These are phyloP conservation scores for Fusarium beomiforme DNA, from an alignment of 2,329 filamentous ascomycete species.

Conservation along the genomic window DNA sequence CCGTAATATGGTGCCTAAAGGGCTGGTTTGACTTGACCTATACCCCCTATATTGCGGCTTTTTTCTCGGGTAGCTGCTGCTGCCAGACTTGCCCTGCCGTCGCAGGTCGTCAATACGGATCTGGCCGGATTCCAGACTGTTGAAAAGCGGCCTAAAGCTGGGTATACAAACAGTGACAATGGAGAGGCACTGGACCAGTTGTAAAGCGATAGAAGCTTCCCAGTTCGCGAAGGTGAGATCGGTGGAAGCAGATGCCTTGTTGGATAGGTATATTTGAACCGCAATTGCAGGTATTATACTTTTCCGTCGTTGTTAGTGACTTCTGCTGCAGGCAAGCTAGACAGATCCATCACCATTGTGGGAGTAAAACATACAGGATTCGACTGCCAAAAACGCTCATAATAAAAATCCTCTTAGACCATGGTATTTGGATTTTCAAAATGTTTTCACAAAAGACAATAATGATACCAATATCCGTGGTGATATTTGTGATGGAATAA, in stretches of 20 bases:
- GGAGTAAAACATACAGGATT: slow-evolving; percentile 38
- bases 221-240: slow-evolving; percentile 40
- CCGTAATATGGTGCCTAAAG: background rate
- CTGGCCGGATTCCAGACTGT: slow-evolving; percentile 43
- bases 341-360: background rate
- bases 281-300: slow-evolving; percentile 42
- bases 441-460: slow-evolving; percentile 43
- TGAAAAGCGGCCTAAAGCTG: slow-evolving; percentile 44
- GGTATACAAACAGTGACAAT: slow-evolving; percentile 43
- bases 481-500: slow-evolving; percentile 43
- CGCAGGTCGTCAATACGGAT: slow-evolving; percentile 43
- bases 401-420: slow-evolving; percentile 42
- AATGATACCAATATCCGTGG: slow-evolving; percentile 43
- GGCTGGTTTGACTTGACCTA: background rate
- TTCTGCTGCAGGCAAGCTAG: background rate
- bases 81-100: slow-evolving; percentile 39
- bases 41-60: background rate
- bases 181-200: slow-evolving; percentile 43
- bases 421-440: slow-evolving; percentile 42
- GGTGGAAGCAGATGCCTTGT: slow-evolving; percentile 31
- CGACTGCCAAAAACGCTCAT: slow-evolving; percentile 46
- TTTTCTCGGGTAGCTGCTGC: slow-evolving; percentile 27
- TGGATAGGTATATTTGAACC: slow-evolving; percentile 39
- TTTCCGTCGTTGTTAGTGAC: background rate
- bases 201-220: slow-evolving; percentile 35